phyloP scores from a whole-genome alignment of 148 eudicot genomes.

The Spergularia marina region DNA sequence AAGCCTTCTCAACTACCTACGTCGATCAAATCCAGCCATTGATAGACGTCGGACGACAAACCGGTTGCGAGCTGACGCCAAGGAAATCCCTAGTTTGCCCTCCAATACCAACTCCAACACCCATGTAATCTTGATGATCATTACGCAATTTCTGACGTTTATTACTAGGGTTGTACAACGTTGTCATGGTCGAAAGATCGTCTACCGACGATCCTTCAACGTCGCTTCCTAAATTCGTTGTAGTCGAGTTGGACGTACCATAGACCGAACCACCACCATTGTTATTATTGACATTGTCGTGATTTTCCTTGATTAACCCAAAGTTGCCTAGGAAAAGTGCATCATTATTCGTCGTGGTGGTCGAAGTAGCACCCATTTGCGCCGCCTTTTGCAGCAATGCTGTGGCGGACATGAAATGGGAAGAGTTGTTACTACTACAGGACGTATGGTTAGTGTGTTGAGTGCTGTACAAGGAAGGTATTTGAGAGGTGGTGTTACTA shows the following conservation, averaged over 20 bases:
- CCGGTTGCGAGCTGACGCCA: constrained; percentile 60
- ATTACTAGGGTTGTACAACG: constrained; percentile 28
- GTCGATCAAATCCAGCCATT: constrained; percentile 61
- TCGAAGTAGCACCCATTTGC: constrained; percentile 56
- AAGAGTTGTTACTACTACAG: constrained; percentile 16
- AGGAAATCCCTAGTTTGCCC: constrained; percentile 84
- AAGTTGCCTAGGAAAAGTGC: constrained; percentile 41
- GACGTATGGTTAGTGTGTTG: constrained; percentile 39
- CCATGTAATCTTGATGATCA: constrained; percentile 19
- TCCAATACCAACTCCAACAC: constrained; percentile 29
- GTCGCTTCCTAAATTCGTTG: constrained; percentile 36
- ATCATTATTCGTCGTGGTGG: constrained; percentile 21
- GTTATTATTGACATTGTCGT: constrained; percentile 31
- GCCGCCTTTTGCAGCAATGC: constrained; percentile 84
- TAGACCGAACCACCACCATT: constrained; percentile 43
- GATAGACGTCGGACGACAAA: constrained; percentile 54
- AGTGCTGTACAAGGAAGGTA: constrained; percentile 63
- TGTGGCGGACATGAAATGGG: constrained; percentile 71
- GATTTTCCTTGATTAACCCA: constrained; percentile 31
- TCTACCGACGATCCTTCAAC: constrained; percentile 38
- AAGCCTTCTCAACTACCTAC: not conserved
- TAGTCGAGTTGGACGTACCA: constrained; percentile 42
- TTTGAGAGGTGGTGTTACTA: constrained; percentile 19
- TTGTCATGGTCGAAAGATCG: constrained; percentile 39
- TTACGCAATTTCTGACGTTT: constrained; percentile 44